phyloP scores from a whole-genome alignment of 192 early-diverging fungal genomes.

The Gryganskiella cystojenkinii region DNA sequence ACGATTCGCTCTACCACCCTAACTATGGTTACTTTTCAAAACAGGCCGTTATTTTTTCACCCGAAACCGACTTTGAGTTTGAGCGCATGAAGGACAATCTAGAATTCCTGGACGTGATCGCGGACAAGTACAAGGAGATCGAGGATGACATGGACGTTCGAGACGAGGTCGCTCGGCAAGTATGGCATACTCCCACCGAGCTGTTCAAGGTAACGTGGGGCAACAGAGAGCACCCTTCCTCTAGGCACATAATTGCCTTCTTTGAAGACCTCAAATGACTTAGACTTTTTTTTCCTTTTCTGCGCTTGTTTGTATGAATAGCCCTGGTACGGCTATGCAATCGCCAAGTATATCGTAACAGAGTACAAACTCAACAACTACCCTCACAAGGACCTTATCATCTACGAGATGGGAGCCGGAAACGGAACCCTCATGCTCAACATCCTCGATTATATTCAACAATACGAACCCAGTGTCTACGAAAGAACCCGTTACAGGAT shows the following conservation, averaged over 20 bases:
- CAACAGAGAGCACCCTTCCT: too few species aligned
- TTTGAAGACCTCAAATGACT: too few species aligned
- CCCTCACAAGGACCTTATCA: conserved; percentile 74
- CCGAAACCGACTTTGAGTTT: conserved; percentile 72
- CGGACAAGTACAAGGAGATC: conserved; percentile 81
- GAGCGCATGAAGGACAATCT: conserved; percentile 71
- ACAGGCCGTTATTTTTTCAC: conserved; percentile 86
- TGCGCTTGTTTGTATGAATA: conserved; percentile 35
- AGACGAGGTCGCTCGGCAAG: conserved; percentile 82
- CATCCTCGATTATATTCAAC: conserved; percentile 88
- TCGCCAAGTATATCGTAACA: conserved; percentile 89
- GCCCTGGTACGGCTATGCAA: conserved; percentile 93
- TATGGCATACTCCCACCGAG: conserved; percentile 99
- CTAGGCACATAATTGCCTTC: too few species aligned
- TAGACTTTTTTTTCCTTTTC: too few species aligned
- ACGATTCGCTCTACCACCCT: conserved; percentile 96
- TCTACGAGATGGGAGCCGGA: conserved; percentile 97
- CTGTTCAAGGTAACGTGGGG: conserved; percentile 85
- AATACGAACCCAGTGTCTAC: conserved; percentile 84
- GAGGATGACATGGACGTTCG: conserved; percentile 81
- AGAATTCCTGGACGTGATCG: conserved; percentile 79
- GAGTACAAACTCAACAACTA: conserved; percentile 75
- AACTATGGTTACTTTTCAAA: conserved; percentile 98
- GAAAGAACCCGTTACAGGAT: conserved; percentile 83
- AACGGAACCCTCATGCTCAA: conserved; percentile 97